Evolutionary conservation across 352 stramenopile species (phyloP), one percentile per base, ranked within the genome.

Genomic region (Phytophthora cryptogea): DNA sequence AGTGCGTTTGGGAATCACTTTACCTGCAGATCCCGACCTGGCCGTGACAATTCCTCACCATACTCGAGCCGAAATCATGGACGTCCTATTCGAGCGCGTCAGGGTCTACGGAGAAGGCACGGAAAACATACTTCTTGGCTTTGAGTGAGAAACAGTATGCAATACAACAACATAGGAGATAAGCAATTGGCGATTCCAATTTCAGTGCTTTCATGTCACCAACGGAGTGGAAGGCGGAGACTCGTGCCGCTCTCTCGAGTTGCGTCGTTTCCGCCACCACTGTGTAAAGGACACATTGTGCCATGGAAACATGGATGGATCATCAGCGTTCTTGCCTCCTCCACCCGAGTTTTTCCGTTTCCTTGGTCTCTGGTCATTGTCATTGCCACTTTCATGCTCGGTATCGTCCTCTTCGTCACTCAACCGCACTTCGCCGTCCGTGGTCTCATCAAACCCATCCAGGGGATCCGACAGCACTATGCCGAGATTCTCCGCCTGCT

Each of bases 251-350:
- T 60, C 60, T 51, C 56, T 41, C 28, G 62, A 72, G 20, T 55
- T 70, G 26, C 59, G 70, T 10, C 81, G 76, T 39, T 83, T 80
- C 11, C 72, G 60, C 86, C 86, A 94, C 86, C 86, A 94, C 40
- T 92, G 78, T 2, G 85, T 66, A 33, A 94, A 82, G 17, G 83
- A 92, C 13, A 92, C 80, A 42, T 79, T 82, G 43, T 88, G 73
- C 85, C 85, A 94, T 8, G 66, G 73, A 62, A 88, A 88, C 54
- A 87, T 37, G 1, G 77, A 84, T 37, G 60, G 57, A 49, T 85
- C 75, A 1, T 68, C 63, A 6, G 55, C 39, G 35, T n/a, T 54
- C 8, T 69, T 72, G 50, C 46, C 35, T 50, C 58, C 50, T 6
- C 54, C 48, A n/a, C 57, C 59, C 0, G 64, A 70, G 31, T 63